phyloP scores from a whole-genome alignment of 805 yeast genomes.

The Metschnikowia gelsemii region DNA sequence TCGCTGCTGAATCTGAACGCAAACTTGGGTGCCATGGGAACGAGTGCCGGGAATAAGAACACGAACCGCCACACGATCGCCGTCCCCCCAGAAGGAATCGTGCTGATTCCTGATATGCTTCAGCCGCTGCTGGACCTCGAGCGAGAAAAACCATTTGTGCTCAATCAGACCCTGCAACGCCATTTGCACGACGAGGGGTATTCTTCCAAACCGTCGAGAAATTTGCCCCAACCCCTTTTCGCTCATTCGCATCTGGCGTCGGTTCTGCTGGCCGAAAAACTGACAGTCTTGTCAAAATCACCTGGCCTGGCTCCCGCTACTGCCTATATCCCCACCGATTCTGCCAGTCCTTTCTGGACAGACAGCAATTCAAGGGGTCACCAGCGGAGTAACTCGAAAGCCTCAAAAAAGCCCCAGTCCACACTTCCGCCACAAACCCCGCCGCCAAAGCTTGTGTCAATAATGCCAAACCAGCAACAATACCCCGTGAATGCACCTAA shows the following conservation, averaged over 20 bases:
- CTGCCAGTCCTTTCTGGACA: not conserved
- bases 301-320: not conserved
- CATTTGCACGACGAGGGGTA: not conserved
- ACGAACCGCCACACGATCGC: slow-evolving; percentile 22
- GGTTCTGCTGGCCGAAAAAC: slow-evolving; percentile 8
- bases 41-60: too few relatives aligned
- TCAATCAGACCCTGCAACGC: too few relatives aligned
- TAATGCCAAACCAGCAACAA: not conserved
- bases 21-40: too few relatives aligned
- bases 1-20: slow-evolving; percentile 3
- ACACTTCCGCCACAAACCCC: slow-evolving; percentile 4
- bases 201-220: not conserved
- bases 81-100: slow-evolving; percentile 13
- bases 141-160: slow-evolving; percentile 12
- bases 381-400: slow-evolving; percentile 1
- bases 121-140: slow-evolving; percentile 16
- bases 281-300: not conserved
- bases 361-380: not conserved
- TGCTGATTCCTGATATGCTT: slow-evolving; percentile 17
- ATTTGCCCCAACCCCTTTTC: not conserved
- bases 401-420: not conserved
- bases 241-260: not conserved
- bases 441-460: slow-evolving; percentile 3
- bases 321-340: not conserved
- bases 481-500: slow-evolving; percentile 5